phyloP scores from a whole-genome alignment of 345 rosid genomes.

The Salix purpurea region DNA sequence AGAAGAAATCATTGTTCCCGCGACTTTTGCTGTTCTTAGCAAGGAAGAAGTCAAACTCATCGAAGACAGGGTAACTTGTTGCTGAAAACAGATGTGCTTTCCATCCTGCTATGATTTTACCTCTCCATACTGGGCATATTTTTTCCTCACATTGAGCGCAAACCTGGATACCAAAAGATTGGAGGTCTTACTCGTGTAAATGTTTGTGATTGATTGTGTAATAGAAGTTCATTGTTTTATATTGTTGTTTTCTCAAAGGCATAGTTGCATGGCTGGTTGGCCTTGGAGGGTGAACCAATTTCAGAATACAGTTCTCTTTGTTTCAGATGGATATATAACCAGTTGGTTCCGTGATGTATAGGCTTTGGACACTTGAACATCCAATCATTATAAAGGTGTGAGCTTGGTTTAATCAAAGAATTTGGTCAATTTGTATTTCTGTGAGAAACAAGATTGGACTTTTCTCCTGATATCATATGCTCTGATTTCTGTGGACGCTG shows the following conservation, averaged over 20 bases:
- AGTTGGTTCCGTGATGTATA: constrained; percentile 13
- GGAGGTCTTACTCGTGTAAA: constrained; percentile 28
- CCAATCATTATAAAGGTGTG: constrained; percentile 13
- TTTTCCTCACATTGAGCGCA: not conserved
- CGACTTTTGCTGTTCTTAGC: constrained; percentile 60
- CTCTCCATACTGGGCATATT: constrained; percentile 8
- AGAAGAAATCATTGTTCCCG: constrained; percentile 75
- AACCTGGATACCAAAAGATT: constrained; percentile 3
- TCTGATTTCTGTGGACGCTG: too few species aligned
- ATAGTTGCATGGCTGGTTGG: constrained; percentile 1
- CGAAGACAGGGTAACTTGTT: constrained; percentile 31
- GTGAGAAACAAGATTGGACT: not conserved
- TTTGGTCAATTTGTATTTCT: not conserved
- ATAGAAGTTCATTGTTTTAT: constrained; percentile 19
- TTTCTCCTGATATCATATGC: not conserved
- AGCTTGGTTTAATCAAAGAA: constrained; percentile 23
- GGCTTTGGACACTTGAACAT: constrained; percentile 3
- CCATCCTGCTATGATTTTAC: constrained; percentile 13
- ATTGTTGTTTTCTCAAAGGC: constrained; percentile 11
- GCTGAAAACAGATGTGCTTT: not conserved
- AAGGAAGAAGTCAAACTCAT: constrained; percentile 47
- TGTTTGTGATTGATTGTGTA: constrained; percentile 32
- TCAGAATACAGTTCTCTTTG: not conserved
- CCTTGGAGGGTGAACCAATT: constrained; percentile 16
- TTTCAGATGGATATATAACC: constrained; percentile 1